Evolutionary conservation across 495 filamentous ascomycete species (phyloP).

Genomic region (Podospora pseudopauciseta): DNA sequence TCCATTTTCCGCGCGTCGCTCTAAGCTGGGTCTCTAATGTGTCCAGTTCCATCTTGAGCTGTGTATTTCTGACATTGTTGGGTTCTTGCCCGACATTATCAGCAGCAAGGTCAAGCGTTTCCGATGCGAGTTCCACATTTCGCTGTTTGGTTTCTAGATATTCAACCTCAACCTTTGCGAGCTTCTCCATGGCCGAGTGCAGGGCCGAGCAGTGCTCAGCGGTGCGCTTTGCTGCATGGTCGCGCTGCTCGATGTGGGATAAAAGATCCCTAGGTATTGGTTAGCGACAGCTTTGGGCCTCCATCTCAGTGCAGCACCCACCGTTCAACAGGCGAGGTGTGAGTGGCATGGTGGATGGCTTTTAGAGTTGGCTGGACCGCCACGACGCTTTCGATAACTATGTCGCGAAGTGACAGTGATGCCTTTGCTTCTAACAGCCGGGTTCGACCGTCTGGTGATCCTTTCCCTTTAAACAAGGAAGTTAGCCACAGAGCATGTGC

Average conservation of each 20-base stretch:
- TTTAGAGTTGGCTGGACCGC: conserved; percentile 70
- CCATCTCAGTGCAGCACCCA: conserved; percentile 31
- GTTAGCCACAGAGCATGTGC: not conserved
- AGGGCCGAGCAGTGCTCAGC: conserved; percentile 54
- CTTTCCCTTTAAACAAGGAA: not conserved
- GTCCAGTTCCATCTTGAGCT: conserved; percentile 49
- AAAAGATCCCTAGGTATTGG: conserved; percentile 55
- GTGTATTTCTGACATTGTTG: conserved; percentile 48
- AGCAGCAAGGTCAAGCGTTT: conserved; percentile 58
- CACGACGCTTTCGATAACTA: conserved; percentile 62
- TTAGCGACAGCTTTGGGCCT: not conserved
- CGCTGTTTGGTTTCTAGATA: conserved; percentile 50
- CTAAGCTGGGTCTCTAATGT: conserved; percentile 54
- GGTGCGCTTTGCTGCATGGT: conserved; percentile 57
- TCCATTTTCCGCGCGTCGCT: conserved; percentile 59
- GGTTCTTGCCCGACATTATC: conserved; percentile 50
- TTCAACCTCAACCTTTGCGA: conserved; percentile 54
- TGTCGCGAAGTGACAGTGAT: conserved; percentile 60
- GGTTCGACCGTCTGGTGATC: conserved; percentile 47
- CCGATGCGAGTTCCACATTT: conserved; percentile 60
- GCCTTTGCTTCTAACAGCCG: conserved; percentile 67
- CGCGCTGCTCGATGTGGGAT: conserved; percentile 62
- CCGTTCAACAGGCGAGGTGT: conserved; percentile 64
- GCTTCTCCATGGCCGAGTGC: conserved; percentile 42
- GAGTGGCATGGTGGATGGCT: conserved; percentile 66